phyloP scores from a whole-genome alignment of 1,139 yeast genomes.

The Yamadazyma sp. region DNA sequence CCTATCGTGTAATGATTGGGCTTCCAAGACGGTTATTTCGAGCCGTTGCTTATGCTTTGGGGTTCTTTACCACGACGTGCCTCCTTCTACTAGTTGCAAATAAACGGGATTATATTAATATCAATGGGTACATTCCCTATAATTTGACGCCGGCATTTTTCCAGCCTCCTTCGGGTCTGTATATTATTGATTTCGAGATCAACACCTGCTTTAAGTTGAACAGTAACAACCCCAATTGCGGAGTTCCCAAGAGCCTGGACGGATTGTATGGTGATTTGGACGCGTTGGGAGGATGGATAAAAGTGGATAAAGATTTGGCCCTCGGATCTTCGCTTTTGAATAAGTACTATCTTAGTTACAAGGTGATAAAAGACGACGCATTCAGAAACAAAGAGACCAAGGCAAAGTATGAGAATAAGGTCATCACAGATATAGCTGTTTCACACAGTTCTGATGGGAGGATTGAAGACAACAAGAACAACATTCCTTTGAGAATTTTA shows the following conservation, averaged over 20 bases:
- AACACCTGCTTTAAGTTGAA: constrained; percentile 30
- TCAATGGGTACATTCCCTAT: constrained; percentile 30
- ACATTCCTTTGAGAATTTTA: constrained; percentile 30
- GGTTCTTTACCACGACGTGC: constrained; percentile 19
- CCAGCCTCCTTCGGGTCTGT: constrained; percentile 40
- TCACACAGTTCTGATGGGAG: constrained; percentile 25
- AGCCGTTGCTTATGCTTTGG: constrained; percentile 21
- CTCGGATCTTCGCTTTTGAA: constrained; percentile 35
- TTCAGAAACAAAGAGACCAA: constrained; percentile 17
- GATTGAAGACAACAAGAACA: constrained; percentile 32
- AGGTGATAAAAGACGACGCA: constrained; percentile 27
- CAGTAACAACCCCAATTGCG: constrained; percentile 28
- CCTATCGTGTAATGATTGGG: constrained; percentile 17
- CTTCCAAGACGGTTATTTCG: constrained; percentile 28
- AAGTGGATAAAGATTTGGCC: constrained; percentile 38
- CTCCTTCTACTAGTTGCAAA: constrained; percentile 32
- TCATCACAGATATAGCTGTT: constrained; percentile 41
- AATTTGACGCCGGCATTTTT: constrained; percentile 37
- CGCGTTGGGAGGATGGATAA: constrained; percentile 34
- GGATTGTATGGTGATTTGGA: constrained; percentile 35
- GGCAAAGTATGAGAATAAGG: constrained; percentile 15
- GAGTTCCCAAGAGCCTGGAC: constrained; percentile 25
- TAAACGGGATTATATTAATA: constrained; percentile 27
- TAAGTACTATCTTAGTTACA: constrained; percentile 33
- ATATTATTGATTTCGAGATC: constrained; percentile 36